Conservation (phyloP, 805 yeast genomes). For the Ogataea methylovora region DNA sequence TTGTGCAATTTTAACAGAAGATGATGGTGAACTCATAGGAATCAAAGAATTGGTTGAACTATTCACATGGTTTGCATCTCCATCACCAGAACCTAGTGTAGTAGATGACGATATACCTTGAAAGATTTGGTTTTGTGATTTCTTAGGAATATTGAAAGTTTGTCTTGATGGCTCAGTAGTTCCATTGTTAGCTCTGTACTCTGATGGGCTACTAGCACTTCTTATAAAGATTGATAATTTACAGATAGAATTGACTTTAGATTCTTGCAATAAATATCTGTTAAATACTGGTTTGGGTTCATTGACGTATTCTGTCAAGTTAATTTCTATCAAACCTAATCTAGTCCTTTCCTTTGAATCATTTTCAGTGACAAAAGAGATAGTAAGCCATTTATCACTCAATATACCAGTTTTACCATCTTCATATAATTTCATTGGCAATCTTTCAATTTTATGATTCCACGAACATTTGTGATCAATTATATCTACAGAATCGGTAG, state of each 20-base stretch:
- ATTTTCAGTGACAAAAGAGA: slow-evolving; percentile 30
- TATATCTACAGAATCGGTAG: slow-evolving; percentile 37
- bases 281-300: slow-evolving; percentile 45
- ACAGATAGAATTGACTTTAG: slow-evolving; percentile 78
- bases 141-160: slow-evolving; percentile 13
- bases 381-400: slow-evolving; percentile 33
- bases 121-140: slow-evolving; percentile 13
- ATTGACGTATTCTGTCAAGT: slow-evolving; percentile 64
- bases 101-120: slow-evolving; percentile 9
- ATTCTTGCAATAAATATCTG: slow-evolving; percentile 64
- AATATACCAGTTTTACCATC: slow-evolving; percentile 31
- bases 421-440: slow-evolving; percentile 33
- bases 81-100: too few species aligned
- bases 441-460: slow-evolving; percentile 25
- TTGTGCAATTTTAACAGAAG: slow-evolving; percentile 1
- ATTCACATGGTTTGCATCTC: too few species aligned
- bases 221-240: slow-evolving; percentile 40
- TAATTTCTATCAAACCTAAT: slow-evolving; percentile 61
- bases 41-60: not conserved
- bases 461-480: slow-evolving; percentile 46
- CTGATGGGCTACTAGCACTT: not conserved
- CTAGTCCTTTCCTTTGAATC: slow-evolving; percentile 27
- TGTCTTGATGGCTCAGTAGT: not conserved
- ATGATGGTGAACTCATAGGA: not conserved
- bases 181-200: slow-evolving; percentile 1